These are phyloP conservation scores for Evernia prunastri DNA, from an alignment of 495 filamentous ascomycete species.

Conservation along the genomic window DNA sequence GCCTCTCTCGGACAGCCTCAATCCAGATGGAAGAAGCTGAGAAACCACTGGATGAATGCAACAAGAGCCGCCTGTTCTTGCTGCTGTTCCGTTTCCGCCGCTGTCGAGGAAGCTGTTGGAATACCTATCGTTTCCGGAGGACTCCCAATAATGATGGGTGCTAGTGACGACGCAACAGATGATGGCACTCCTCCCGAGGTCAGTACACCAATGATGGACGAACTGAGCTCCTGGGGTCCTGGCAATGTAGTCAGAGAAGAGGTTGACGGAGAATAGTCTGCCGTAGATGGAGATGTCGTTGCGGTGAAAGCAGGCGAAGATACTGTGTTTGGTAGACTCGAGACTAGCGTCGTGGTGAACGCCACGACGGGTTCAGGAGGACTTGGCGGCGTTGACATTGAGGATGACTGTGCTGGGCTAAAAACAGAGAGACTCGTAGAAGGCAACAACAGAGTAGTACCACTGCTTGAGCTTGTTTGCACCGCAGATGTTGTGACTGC, in stretches of 20 bases:
- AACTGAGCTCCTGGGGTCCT: slow-evolving; percentile 13
- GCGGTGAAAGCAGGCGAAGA: slow-evolving; percentile 10
- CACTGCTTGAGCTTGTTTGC: not conserved
- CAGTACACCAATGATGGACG: slow-evolving; percentile 19
- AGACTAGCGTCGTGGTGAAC: slow-evolving; percentile 15
- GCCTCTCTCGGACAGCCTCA: not conserved
- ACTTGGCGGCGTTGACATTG: not conserved
- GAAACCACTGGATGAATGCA: slow-evolving; percentile 26
- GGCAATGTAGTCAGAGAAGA: slow-evolving; percentile 7
- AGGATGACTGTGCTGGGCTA: not conserved
- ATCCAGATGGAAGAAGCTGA: slow-evolving; percentile 20
- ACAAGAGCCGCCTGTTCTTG: slow-evolving; percentile 22
- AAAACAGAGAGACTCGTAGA: not conserved
- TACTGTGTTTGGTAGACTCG: slow-evolving; percentile 13
- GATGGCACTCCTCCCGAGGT: slow-evolving; percentile 22
- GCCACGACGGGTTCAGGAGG: slow-evolving; percentile 7
- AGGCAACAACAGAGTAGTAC: not conserved
- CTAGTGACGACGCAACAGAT: slow-evolving; percentile 19
- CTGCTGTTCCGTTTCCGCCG: slow-evolving; percentile 15
- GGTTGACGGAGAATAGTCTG: not conserved
- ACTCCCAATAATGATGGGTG: slow-evolving; percentile 20
- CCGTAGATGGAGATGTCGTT: not conserved
- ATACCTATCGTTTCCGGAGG: slow-evolving; percentile 6
- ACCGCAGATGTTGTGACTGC: not conserved
- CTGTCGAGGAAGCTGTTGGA: slow-evolving; percentile 7